Evolutionary conservation across 129 eudicot genomes (phyloP).

Genomic region (Gnaphalium uliginosum): DNA sequence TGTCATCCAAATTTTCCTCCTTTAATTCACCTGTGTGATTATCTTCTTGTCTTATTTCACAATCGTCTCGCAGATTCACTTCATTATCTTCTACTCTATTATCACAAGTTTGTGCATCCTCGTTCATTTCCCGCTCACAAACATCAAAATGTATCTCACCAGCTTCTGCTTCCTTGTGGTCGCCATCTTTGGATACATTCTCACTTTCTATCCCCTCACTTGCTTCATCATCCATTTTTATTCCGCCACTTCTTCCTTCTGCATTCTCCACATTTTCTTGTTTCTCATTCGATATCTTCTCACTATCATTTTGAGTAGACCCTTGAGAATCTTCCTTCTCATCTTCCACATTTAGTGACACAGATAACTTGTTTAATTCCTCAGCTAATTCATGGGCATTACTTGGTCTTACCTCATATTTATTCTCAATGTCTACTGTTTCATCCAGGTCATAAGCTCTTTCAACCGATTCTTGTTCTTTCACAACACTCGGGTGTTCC

Average conservation of each 20-base stretch:
- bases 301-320: slow-evolving; percentile 16
- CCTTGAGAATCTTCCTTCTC: slow-evolving; percentile 23
- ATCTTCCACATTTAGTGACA: slow-evolving; percentile 29
- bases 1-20: slow-evolving; percentile 22
- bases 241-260: slow-evolving; percentile 2
- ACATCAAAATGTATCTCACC: slow-evolving; percentile 26
- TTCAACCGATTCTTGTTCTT: slow-evolving; percentile 31
- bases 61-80: slow-evolving; percentile 18
- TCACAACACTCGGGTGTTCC: slow-evolving; percentile 27
- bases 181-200: slow-evolving; percentile 30
- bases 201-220: slow-evolving; percentile 35
- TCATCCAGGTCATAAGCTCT: slow-evolving; percentile 30
- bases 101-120: slow-evolving; percentile 14
- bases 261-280: slow-evolving; percentile 34
- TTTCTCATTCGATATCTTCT: slow-evolving; percentile 1
- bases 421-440: slow-evolving; percentile 18
- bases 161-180: slow-evolving; percentile 27
- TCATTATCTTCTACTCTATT: slow-evolving; percentile 26
- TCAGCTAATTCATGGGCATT: slow-evolving; percentile 18
- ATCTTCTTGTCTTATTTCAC: slow-evolving; percentile 28
- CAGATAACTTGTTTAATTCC: slow-evolving; percentile 14
- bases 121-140: slow-evolving; percentile 39
- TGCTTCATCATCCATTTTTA: slow-evolving; percentile 24
- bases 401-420: slow-evolving; percentile 23
- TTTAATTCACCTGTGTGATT: slow-evolving; percentile 15